These are phyloP conservation scores for Aphanocladium album DNA, from an alignment of 2,329 filamentous ascomycete genomes.

Conservation along the genomic window DNA sequence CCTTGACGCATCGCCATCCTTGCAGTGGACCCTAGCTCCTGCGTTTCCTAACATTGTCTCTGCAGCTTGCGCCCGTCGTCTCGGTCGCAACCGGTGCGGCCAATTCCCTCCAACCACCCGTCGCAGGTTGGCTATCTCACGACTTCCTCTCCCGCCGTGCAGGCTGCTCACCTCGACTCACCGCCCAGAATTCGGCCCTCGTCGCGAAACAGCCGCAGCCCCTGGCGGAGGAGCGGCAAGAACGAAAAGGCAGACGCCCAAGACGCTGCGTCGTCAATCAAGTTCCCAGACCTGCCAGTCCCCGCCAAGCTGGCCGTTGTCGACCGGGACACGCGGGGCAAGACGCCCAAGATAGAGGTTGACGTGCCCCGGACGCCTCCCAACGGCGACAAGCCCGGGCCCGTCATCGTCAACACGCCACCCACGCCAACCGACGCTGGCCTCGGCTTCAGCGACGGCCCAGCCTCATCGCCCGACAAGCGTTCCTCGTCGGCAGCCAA, in stretches of 20 bases:
- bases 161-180: conserved; percentile 44
- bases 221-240: conserved; percentile 6
- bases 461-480: conserved; percentile 22
- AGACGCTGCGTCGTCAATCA: conserved; percentile 18
- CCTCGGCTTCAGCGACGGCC: conserved; percentile 18
- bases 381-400: conserved; percentile 37
- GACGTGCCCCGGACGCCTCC: conserved; percentile 43
- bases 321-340: conserved; percentile 23
- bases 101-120: conserved; percentile 52
- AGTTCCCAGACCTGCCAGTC: conserved; percentile 25
- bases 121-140: conserved; percentile 65
- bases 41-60: conserved; percentile 13
- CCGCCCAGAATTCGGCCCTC: conserved; percentile 16
- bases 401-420: conserved; percentile 60
- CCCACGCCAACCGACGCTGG: conserved; percentile 55
- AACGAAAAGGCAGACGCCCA: conserved; percentile 18
- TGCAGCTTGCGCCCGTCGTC: conserved; percentile 11
- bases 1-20: not conserved
- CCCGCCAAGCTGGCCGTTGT: conserved; percentile 25
- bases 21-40: conserved; percentile 12
- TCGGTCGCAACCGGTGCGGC: conserved; percentile 25
- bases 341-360: conserved; percentile 26
- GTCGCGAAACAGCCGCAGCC: conserved; percentile 9
- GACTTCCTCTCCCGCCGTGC: conserved; percentile 62
- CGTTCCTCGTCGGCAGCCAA: conserved; percentile 24